Base-by-base conservation (phyloP, 306 rosid species). In the Elaeagnus macrophylla region DNA sequence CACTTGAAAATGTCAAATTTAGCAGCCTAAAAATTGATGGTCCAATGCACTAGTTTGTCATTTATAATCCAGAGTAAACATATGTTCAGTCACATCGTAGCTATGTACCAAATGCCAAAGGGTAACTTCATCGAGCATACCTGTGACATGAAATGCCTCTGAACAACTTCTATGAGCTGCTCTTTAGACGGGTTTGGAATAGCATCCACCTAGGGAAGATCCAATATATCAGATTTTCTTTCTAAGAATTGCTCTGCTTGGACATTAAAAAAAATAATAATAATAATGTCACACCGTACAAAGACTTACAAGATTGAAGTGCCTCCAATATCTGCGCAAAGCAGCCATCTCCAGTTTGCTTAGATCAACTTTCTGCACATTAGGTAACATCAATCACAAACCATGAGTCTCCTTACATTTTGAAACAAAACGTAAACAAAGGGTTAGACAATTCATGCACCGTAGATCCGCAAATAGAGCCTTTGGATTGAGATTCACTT, bases 131-230 rank as follows among this genome's bases (percentile, higher is more conserved):
- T 10, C 37, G 37, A 5, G 64, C 68, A 52, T 79, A 91, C 99
- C 99, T 82, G 99, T 3, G 99, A 84, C 95, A 84, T 80, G 81
- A 91, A 91, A 77, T 91, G 99, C 89, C 99, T 87, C 80, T 84
- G 99, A 53, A 91, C 99, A 56, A 78, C 81, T 68, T 87, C 96
- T 39, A 87, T 77, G 6, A 91, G 77, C 70, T 91, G 96, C 79
- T 91, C 99, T 72, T 82, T 91, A 0, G 99, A 91, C 14, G 96
- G 99, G 70, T 91, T 91, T 35, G 96, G 96, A 48, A 82, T 51
- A n/a, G 79, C 86, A 65, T 87, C 96, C 53, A 86, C 95, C 99
- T 87, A 62, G 51, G 43, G 2, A 18, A 37, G 39, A 67, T 35
- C 40, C 69, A 62, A 37, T 12, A 36, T 37, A 19, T 71, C 18